A percentile compares a stretch with the other conserved stretches of the same genome.
phyloP scores from a whole-genome alignment of 768 basidiomycete genomes.

The Clathrus columnatus region DNA sequence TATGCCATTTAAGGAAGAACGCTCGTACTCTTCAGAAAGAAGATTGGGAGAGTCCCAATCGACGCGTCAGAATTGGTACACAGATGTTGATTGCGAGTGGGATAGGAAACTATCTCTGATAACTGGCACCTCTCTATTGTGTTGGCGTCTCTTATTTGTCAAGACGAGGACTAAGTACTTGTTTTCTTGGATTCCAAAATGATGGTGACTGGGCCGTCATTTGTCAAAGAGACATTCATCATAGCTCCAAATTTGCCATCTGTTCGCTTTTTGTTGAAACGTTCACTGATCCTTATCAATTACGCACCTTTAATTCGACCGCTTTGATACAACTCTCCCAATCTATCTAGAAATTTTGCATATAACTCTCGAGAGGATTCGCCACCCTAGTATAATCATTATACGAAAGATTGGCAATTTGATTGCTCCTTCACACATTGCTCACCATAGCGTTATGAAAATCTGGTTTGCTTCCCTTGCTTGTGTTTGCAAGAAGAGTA shows the following conservation, averaged over 20 bases:
- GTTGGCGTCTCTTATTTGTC: neutral
- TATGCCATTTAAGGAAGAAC: slow-evolving; percentile 41
- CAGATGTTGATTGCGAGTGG: slow-evolving; percentile 50
- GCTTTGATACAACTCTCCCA: slow-evolving; percentile 57
- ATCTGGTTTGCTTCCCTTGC: slow-evolving; percentile 85
- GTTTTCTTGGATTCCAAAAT: slow-evolving; percentile 53
- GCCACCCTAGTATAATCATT: slow-evolving; percentile 37
- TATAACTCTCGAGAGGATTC: slow-evolving; percentile 65
- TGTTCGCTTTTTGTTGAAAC: neutral
- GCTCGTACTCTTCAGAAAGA: slow-evolving; percentile 19
- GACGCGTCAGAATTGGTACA: slow-evolving; percentile 55
- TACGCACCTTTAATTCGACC: slow-evolving; percentile 71
- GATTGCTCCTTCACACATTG: slow-evolving; percentile 5
- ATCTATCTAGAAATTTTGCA: slow-evolving; percentile 56
- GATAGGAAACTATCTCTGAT: slow-evolving; percentile 59
- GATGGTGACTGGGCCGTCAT: slow-evolving; percentile 89
- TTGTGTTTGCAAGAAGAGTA: slow-evolving; percentile 78
- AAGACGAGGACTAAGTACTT: neutral
- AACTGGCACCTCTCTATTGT: neutral
- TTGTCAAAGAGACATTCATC: slow-evolving; percentile 85
- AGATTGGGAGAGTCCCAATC: slow-evolving; percentile 51
- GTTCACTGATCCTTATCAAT: neutral
- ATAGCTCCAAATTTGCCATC: slow-evolving; percentile 95
- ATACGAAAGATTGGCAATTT: neutral
- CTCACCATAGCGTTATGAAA: slow-evolving; percentile 90